These are phyloP conservation scores for Apiotrichum porosum DNA, from an alignment of 1,284 basidiomycete species.

Conservation along the genomic window DNA sequence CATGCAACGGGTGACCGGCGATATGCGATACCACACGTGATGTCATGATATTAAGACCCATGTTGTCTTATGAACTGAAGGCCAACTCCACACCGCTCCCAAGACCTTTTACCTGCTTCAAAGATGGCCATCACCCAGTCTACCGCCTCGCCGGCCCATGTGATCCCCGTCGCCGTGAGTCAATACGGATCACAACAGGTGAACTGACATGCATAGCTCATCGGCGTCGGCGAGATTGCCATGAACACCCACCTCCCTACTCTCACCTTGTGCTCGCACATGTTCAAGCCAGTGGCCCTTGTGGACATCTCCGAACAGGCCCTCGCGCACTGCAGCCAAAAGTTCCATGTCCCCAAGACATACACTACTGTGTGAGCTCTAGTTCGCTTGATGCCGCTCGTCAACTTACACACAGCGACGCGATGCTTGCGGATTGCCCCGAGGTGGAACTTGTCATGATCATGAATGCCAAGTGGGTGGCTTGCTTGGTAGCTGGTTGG, in stretches of 20 bases:
- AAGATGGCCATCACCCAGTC: too few species aligned
- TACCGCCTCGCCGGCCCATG: too few species aligned
- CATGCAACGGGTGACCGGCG: too few species aligned
- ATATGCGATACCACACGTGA: too few species aligned
- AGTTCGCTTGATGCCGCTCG: too few species aligned
- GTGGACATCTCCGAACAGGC: conserved; percentile 38
- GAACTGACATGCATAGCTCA: conserved; percentile 7
- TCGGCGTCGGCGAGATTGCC: conserved; percentile 15
- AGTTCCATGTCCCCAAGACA: conserved; percentile 31
- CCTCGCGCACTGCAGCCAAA: conserved; percentile 30
- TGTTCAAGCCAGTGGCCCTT: conserved; percentile 28
- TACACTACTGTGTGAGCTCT: too few species aligned
- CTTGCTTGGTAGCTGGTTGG: neutral
- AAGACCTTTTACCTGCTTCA: too few species aligned
- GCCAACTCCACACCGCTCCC: too few species aligned
- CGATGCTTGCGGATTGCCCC: conserved; percentile 21
- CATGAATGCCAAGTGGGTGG: conserved; percentile 23
- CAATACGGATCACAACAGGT: fast-evolving
- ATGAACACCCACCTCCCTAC: conserved; percentile 17
- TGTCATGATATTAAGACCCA: too few species aligned
- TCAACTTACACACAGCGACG: too few species aligned
- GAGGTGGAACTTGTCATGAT: conserved; percentile 43
- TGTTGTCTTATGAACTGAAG: too few species aligned
- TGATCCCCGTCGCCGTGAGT: conserved; percentile 9
- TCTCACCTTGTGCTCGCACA: conserved; percentile 16